phyloP scores from a whole-genome alignment of 2,329 filamentous ascomycete genomes.

The Colletotrichum higginsianum region DNA sequence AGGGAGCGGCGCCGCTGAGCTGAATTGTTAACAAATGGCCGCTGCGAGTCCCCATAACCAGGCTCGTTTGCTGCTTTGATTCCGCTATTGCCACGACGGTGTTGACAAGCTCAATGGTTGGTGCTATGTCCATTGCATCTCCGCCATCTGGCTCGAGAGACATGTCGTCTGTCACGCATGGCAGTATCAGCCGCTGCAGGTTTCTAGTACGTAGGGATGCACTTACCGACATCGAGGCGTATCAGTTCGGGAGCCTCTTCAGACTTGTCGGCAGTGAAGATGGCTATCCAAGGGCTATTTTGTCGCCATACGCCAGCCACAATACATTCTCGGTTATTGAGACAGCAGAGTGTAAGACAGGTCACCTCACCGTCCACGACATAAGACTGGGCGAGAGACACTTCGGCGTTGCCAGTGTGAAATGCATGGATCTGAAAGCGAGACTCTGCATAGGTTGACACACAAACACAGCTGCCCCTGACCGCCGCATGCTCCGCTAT shows the following conservation, averaged over 20 bases:
- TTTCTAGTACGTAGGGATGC: not conserved
- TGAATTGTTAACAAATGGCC: conserved; percentile 64
- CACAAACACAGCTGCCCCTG: conserved; percentile 54
- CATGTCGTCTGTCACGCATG: conserved; percentile 10
- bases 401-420: conserved; percentile 51
- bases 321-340: conserved; percentile 48
- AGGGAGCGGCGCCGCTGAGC: conserved; percentile 42
- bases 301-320: conserved; percentile 54
- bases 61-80: conserved; percentile 48
- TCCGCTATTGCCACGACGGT: conserved; percentile 57
- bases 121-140: conserved; percentile 36
- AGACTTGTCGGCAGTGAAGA: conserved; percentile 45
- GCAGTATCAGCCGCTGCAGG: not conserved
- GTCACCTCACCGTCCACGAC: conserved; percentile 64
- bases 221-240: conserved; percentile 46
- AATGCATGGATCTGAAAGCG: conserved; percentile 58
- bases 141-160: not conserved
- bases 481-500: conserved; percentile 61
- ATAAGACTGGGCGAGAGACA: conserved; percentile 51
- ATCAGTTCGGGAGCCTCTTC: conserved; percentile 37
- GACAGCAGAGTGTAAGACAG: conserved; percentile 57
- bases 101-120: conserved; percentile 52
- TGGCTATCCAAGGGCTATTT: conserved; percentile 52
- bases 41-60: conserved; percentile 66
- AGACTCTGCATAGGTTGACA: conserved; percentile 58